These are phyloP conservation scores for Hericium erinaceus DNA, from an alignment of 768 basidiomycete species.

Conservation along the genomic window DNA sequence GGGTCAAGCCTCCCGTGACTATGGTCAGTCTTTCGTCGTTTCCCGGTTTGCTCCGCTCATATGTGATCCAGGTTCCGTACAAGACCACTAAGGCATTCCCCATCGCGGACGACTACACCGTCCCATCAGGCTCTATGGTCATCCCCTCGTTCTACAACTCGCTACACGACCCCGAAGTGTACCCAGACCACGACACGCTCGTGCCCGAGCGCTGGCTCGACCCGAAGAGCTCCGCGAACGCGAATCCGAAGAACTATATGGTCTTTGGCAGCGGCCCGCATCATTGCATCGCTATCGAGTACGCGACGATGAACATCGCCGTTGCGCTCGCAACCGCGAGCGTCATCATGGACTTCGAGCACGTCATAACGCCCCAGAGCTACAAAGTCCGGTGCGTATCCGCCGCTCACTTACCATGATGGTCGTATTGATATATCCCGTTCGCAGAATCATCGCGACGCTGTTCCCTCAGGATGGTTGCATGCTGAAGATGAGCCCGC, in stretches of 20 bases:
- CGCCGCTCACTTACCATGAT: background rate
- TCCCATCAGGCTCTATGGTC: slow-evolving; percentile 86
- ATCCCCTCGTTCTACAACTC: slow-evolving; percentile 93
- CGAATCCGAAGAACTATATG: slow-evolving; percentile 89
- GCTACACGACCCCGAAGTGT: slow-evolving; percentile 81
- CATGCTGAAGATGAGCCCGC: slow-evolving; percentile 66
- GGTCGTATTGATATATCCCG: background rate
- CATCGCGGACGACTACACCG: slow-evolving; percentile 85
- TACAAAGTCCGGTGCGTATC: slow-evolving; percentile 70
- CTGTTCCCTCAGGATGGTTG: slow-evolving; percentile 95
- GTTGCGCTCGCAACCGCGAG: slow-evolving; percentile 79
- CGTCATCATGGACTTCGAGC: slow-evolving; percentile 77
- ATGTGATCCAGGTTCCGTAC: slow-evolving; percentile 73
- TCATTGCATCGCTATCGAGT: slow-evolving; percentile 87
- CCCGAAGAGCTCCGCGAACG: slow-evolving; percentile 62
- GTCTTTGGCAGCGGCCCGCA: slow-evolving; percentile 94
- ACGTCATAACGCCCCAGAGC: slow-evolving; percentile 70
- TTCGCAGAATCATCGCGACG: slow-evolving; percentile 79
- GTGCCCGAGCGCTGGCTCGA: slow-evolving; percentile 92
- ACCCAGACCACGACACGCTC: slow-evolving; percentile 78
- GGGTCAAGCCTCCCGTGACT: slow-evolving; percentile 87
- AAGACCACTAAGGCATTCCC: slow-evolving; percentile 84
- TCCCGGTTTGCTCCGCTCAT: background rate
- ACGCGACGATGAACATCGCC: slow-evolving; percentile 85
- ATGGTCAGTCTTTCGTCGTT: slow-evolving; percentile 51